These are phyloP conservation scores for Aphanomyces cochlioides DNA, from an alignment of 352 stramenopile genomes.

Conservation along the genomic window DNA sequence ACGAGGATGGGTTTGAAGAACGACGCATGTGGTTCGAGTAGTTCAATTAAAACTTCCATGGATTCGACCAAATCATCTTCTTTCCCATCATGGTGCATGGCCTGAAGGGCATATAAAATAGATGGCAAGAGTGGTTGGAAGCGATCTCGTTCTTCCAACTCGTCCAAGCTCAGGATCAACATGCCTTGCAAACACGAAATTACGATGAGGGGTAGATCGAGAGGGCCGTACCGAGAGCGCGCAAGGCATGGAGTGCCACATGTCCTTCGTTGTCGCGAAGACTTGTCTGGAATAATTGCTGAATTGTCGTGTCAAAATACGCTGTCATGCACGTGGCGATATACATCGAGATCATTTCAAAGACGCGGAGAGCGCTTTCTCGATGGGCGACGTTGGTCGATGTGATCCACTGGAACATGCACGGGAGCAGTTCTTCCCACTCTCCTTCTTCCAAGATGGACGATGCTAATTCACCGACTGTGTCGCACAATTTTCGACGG, in stretches of 20 bases:
- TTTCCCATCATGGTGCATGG: constrained; percentile 46
- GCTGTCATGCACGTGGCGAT: constrained; percentile 37
- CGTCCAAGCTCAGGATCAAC: constrained; percentile 71
- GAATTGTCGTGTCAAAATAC: constrained; percentile 49
- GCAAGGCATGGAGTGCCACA: constrained; percentile 65
- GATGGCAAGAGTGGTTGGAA: constrained; percentile 54
- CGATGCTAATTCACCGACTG: constrained; percentile 71
- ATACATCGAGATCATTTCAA: constrained; percentile 81
- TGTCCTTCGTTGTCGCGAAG: constrained; percentile 55
- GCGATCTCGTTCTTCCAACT: constrained; percentile 47
- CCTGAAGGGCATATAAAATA: constrained; percentile 53
- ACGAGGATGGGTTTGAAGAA: constrained; percentile 64
- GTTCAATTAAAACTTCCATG: constrained; percentile 78
- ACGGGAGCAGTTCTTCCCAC: constrained; percentile 70
- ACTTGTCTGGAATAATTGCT: constrained; percentile 49
- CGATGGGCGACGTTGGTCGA: constrained; percentile 48
- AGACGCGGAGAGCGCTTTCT: constrained; percentile 64
- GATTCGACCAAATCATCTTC: constrained; percentile 75
- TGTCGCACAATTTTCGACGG: constrained; percentile 79
- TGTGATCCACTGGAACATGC: constrained; percentile 59
- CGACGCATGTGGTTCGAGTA: constrained; percentile 61
- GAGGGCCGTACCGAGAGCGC: constrained; percentile 39
- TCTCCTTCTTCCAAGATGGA: constrained; percentile 77
- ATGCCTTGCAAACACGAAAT: constrained; percentile 37
- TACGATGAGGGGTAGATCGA: neutral